These are phyloP conservation scores for Sporormia fimetaria DNA, from an alignment of 495 filamentous ascomycete species.

Conservation along the genomic window DNA sequence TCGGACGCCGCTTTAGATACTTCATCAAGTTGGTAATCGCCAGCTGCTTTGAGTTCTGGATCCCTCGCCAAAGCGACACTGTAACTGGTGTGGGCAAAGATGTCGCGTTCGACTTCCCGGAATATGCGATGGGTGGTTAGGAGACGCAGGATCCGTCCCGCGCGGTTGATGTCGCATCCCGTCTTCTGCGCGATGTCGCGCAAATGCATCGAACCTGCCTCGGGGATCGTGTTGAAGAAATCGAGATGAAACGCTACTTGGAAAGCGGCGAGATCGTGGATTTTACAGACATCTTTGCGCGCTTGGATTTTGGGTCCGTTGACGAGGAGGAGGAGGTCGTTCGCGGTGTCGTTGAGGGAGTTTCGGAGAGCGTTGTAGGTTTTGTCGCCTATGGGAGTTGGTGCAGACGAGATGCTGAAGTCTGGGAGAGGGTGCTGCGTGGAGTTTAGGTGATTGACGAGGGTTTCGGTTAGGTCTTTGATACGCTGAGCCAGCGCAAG, in stretches of 20 bases:
- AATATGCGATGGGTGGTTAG: conserved; percentile 29
- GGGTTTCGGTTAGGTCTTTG: too few relatives aligned
- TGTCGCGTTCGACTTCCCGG: conserved; percentile 12
- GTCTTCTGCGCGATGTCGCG: conserved; percentile 22
- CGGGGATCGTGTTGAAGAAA: conserved; percentile 22
- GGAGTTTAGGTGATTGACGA: too few relatives aligned
- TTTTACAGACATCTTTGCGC: conserved; percentile 3
- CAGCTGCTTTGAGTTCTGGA: conserved; percentile 3
- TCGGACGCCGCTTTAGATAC: conserved; percentile 28
- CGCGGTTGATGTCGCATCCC: conserved; percentile 25
- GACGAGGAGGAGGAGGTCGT: conserved; percentile 25
- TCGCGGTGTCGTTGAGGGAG: neutral
- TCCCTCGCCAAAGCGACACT: neutral
- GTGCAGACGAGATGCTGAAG: neutral
- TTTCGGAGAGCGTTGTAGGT: neutral
- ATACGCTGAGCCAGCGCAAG: too few relatives aligned
- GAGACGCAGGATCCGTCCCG: conserved; percentile 19
- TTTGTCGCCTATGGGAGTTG: neutral
- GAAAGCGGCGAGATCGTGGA: conserved; percentile 28
- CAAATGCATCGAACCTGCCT: conserved; percentile 10
- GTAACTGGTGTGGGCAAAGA: conserved; percentile 1
- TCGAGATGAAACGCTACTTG: conserved; percentile 30
- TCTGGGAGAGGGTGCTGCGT: neutral
- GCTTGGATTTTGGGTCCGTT: conserved; percentile 18
- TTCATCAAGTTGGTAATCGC: conserved; percentile 26